A percentile compares a stretch with the other conserved stretches of the same genome.
Evolutionary conservation across 257 asterid species (phyloP).

Genomic region (Ajuga chamaepitys): DNA sequence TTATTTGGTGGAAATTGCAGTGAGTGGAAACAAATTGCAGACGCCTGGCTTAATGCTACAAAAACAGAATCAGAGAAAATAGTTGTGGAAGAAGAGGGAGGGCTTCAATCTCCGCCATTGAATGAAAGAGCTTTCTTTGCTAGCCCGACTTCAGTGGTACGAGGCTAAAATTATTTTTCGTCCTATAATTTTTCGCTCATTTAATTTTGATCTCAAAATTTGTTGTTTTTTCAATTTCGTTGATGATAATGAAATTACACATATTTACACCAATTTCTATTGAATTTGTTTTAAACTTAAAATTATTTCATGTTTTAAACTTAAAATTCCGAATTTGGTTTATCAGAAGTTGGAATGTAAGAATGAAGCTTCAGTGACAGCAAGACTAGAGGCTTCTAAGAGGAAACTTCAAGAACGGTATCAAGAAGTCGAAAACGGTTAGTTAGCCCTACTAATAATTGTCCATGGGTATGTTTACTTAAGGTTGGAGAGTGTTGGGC

Average conservation of each 20-base stretch:
- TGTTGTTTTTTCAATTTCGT: no score
- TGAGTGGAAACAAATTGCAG: constrained; percentile 58
- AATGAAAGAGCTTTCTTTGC: constrained; percentile 64
- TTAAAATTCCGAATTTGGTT: not conserved
- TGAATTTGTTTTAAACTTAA: not conserved
- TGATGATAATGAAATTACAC: no score
- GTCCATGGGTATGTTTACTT: no score
- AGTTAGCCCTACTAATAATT: constrained; percentile 9
- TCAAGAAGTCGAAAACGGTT: constrained; percentile 64
- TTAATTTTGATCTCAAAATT: not conserved
- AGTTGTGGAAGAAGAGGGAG: constrained; percentile 44
- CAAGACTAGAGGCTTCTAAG: constrained; percentile 50
- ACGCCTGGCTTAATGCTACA: constrained; percentile 49
- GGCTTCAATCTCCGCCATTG: constrained; percentile 82
- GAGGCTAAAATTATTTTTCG: no score
- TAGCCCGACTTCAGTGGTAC: constrained; percentile 33
- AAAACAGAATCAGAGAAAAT: constrained; percentile 53
- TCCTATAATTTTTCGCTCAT: no score
- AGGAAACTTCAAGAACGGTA: constrained; percentile 73
- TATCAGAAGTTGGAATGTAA: constrained; percentile 27
- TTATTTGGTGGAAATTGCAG: constrained; percentile 26
- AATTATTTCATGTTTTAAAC: no score
- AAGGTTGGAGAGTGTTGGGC: no score
- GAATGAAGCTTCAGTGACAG: constrained; percentile 28
- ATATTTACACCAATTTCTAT: no score